Base-by-base conservation (phyloP, 1,284 basidiomycete species). In the Pisolithus thermaeus region DNA sequence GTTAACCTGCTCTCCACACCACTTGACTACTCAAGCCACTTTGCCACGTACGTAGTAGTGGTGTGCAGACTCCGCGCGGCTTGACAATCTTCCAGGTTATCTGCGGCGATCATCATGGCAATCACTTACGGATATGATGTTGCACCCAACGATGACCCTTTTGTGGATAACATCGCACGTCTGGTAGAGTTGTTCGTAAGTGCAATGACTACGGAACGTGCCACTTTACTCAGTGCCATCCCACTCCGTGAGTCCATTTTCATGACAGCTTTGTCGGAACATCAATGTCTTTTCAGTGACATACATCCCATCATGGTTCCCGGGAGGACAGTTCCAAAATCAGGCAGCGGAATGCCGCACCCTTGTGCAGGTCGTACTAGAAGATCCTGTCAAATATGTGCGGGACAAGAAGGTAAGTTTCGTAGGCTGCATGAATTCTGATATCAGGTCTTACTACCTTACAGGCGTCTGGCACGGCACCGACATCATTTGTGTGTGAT, bases 291-390 rank as follows among this genome's bases (percentile, higher is more conserved):
- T 16, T 8, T 42, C 44, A 64, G 65, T 64, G 20, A 22, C 53
- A 59, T 32, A 56, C 11, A 44, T 73, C 35, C 69, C 73, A 0
- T 50, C 64, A 7, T 73, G 67, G 69, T 56, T 72, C 35, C 70
- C 71, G 0, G 66, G 67, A 6, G 57, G 61, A 1, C 52, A 46
- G 18, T 59, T 67, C 18, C 55, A 64, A 25, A 64, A 54, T 25
- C 42, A 53, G 22, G 67, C 65, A 6, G 49, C 50, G 12, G 56
- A 60, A 43, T 59, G 62, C 44, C 59, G 53, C 41, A 52, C 60
- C 25, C 42, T 66, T n/a, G 61, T 60, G 14, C 44, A 59, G 16
- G 52, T 59, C 20, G 57, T 70, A 43, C 56, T 58, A 40, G 58
- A 64, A 9, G 52, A 57, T 12, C 69, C n/a, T n/a, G n/a, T n/a